Conservation (phyloP, 2,329 filamentous ascomycete species). For the Colletotrichum gigasporum region DNA sequence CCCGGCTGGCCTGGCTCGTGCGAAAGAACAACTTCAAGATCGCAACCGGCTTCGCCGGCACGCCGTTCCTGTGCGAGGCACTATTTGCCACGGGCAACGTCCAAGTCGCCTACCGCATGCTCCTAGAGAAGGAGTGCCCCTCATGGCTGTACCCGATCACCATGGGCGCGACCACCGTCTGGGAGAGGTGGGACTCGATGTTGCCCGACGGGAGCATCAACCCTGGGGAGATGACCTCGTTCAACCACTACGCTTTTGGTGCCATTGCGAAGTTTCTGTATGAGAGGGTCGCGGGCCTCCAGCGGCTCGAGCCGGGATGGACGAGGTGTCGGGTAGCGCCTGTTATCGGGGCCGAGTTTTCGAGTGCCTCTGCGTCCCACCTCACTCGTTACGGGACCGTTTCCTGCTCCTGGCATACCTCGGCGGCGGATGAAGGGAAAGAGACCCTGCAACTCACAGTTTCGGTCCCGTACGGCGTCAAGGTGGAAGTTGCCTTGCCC, state of each 20-base stretch:
- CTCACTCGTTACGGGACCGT: conserved; percentile 13
- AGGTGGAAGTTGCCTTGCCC: conserved; percentile 25
- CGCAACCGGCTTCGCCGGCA: conserved; percentile 38
- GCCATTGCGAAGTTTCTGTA: conserved; percentile 49
- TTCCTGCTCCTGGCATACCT: conserved; percentile 9
- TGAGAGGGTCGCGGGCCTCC: conserved; percentile 36
- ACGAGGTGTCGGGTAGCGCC: conserved; percentile 22
- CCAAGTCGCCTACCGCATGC: conserved; percentile 46
- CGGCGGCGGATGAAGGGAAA: not conserved
- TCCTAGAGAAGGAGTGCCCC: conserved; percentile 44
- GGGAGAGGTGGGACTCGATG: conserved; percentile 54
- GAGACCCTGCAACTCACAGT: not conserved
- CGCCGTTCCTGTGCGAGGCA: conserved; percentile 34
- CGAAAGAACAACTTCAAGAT: conserved; percentile 18
- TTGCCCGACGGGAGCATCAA: conserved; percentile 48
- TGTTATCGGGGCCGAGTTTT: conserved; percentile 3
- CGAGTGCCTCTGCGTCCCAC: conserved; percentile 2
- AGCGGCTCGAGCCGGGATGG: conserved; percentile 37
- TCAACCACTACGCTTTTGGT: conserved; percentile 53
- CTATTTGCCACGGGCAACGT: not conserved
- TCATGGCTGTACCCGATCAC: conserved; percentile 49
- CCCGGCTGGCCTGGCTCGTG: conserved; percentile 10
- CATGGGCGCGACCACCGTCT: conserved; percentile 51
- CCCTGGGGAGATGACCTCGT: conserved; percentile 50
- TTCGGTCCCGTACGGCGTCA: conserved; percentile 19